Evolutionary conservation across 768 basidiomycete genomes (phyloP).

Genomic region (Lactifluus pinguis): DNA sequence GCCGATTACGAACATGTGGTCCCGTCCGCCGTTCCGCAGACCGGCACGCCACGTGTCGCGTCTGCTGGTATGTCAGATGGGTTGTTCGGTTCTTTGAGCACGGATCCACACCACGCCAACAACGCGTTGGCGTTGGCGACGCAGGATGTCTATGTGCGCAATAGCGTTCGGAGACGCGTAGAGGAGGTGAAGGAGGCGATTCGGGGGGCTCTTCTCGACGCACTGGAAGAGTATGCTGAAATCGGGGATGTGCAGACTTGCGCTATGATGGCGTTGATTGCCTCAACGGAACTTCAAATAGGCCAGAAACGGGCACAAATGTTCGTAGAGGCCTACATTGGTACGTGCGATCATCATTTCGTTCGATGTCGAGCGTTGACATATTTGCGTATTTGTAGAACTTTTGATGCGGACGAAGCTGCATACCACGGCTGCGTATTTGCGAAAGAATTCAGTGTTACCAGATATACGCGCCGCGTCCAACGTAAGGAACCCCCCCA

Average conservation of each 20-base stretch:
- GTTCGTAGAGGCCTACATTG: constrained; percentile 67
- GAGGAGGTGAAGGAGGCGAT: constrained; percentile 13
- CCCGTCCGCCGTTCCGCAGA: not conserved
- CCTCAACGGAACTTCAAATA: constrained; percentile 48
- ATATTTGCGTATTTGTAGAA: constrained; percentile 33
- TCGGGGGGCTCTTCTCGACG: not conserved
- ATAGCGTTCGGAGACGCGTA: constrained; percentile 4
- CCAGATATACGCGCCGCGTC: constrained; percentile 46
- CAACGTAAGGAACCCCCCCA: constrained; percentile 32
- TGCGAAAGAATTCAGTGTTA: constrained; percentile 53
- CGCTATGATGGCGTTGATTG: constrained; percentile 58
- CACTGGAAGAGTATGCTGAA: constrained; percentile 29
- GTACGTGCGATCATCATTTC: constrained; percentile 31
- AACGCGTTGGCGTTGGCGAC: not conserved
- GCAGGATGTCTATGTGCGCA: constrained; percentile 3
- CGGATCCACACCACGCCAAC: not conserved
- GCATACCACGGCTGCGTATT: constrained; percentile 59
- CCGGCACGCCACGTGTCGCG: not conserved
- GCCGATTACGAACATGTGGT: constrained; percentile 12
- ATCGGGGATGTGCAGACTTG: constrained; percentile 72
- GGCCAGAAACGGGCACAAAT: constrained; percentile 33
- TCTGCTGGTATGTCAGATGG: constrained; percentile 13
- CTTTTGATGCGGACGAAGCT: constrained; percentile 52
- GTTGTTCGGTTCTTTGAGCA: constrained; percentile 5
- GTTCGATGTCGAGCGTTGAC: not conserved